These are phyloP conservation scores for Ploettnerulaceae sp. DNA, from an alignment of 2,329 filamentous ascomycete species.

Conservation along the genomic window DNA sequence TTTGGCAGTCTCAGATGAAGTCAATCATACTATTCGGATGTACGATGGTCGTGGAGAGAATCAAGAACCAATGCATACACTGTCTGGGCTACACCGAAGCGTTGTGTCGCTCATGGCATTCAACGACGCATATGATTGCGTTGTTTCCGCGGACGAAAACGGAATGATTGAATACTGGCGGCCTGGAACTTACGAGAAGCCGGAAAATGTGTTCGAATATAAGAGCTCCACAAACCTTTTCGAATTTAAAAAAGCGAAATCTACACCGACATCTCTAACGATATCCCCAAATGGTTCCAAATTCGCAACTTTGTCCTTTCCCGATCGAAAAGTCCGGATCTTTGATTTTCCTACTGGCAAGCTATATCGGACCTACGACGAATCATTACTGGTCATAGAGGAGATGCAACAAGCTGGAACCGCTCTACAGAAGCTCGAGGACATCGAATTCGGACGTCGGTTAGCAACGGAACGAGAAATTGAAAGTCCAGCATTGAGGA, in stretches of 20 bases:
- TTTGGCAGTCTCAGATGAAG: conserved; percentile 75
- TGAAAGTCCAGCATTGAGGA: conserved; percentile 61
- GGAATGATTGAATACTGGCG: conserved; percentile 98
- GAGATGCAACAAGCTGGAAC: conserved; percentile 97
- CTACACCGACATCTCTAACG: conserved; percentile 72
- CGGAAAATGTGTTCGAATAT: conserved; percentile 83
- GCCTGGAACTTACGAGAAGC: conserved; percentile 81
- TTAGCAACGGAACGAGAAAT: conserved; percentile 83
- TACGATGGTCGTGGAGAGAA: conserved; percentile 89
- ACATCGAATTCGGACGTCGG: conserved; percentile 86
- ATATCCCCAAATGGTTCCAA: conserved; percentile 82
- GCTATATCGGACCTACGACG: conserved; percentile 88
- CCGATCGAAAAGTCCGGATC: conserved; percentile 85
- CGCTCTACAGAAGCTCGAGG: conserved; percentile 73
- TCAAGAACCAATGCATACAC: conserved; percentile 66
- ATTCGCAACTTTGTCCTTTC: conserved; percentile 85
- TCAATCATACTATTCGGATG: conserved; percentile 67
- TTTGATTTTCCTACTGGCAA: conserved; percentile 91
- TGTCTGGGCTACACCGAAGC: conserved; percentile 74
- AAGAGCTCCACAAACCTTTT: conserved; percentile 94
- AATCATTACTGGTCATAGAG: conserved; percentile 81
- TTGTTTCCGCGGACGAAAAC: conserved; percentile 79
- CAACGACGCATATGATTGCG: conserved; percentile 85
- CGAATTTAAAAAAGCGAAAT: conserved; percentile 94
- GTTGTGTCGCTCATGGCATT: conserved; percentile 83